Evolutionary conservation across 2,329 filamentous ascomycete genomes (phyloP).

Genomic region (Aspergillus fischeri): DNA sequence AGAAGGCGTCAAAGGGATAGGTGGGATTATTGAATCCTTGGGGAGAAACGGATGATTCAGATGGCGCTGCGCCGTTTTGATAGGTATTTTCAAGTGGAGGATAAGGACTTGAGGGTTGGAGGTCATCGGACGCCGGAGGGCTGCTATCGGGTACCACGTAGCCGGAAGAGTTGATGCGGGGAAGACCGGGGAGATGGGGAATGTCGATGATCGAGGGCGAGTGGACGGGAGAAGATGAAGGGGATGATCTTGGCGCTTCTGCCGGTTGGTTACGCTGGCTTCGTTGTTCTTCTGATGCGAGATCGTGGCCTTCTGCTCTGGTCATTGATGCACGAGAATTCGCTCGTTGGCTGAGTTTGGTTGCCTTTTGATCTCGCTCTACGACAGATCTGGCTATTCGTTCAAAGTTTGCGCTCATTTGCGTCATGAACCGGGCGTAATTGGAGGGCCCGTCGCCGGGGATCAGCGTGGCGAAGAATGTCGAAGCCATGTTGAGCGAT

Average conservation of each 20-base stretch:
- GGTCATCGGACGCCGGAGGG: background rate
- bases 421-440: constrained; percentile 84
- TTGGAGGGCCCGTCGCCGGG: constrained; percentile 72
- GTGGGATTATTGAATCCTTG: background rate
- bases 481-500: constrained; percentile 83
- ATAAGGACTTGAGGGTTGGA: background rate
- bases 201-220: background rate
- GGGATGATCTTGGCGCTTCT: background rate
- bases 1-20: background rate
- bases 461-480: constrained; percentile 80
- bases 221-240: background rate
- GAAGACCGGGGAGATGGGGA: constrained; percentile 18
- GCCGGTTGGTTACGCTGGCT: background rate
- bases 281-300: background rate
- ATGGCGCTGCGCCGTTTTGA: background rate
- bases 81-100: background rate
- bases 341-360: constrained; percentile 26
- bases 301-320: constrained; percentile 8
- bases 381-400: constrained; percentile 82
- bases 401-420: constrained; percentile 86
- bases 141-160: constrained; percentile 30
- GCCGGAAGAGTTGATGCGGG: constrained; percentile 29
- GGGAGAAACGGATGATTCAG: background rate
- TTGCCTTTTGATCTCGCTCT: constrained; percentile 79
- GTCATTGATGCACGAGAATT: constrained; percentile 15